Evolutionary conservation across 305 asterid genomes (phyloP).

Genomic region (Petunia hybrid): DNA sequence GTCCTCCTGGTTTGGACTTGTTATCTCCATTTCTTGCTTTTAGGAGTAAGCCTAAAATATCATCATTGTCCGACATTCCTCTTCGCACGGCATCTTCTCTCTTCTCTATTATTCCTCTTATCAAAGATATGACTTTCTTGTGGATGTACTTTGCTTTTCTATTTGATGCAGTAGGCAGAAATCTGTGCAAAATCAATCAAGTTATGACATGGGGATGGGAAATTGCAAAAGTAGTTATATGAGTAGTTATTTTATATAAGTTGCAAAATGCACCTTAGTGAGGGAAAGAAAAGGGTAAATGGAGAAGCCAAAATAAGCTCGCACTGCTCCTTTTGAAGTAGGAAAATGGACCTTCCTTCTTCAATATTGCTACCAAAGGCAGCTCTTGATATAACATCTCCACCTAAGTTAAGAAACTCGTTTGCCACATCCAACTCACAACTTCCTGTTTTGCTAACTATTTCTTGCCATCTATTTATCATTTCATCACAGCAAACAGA

Average conservation of each 20-base stretch:
- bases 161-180: conserved; percentile 15
- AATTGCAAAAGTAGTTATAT: not conserved
- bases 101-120: conserved; percentile 24
- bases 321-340: conserved; percentile 55
- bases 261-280: conserved; percentile 45
- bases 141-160: not conserved
- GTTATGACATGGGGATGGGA: not conserved
- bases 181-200: not conserved
- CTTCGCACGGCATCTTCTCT: not conserved
- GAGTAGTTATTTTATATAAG: too few relatives aligned
- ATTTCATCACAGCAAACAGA: conserved; percentile 35
- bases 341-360: conserved; percentile 46
- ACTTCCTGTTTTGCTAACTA: conserved; percentile 25
- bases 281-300: conserved; percentile 43
- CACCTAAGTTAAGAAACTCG: conserved; percentile 40
- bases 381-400: conserved; percentile 48
- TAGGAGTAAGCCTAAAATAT: conserved; percentile 26
- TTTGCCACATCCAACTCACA: conserved; percentile 41
- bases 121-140: not conserved
- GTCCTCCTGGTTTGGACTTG: conserved; percentile 7
- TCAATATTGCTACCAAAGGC: conserved; percentile 47
- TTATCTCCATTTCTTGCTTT: conserved; percentile 29
- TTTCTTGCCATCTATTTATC: conserved; percentile 39
- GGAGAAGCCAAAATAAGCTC: conserved; percentile 31
- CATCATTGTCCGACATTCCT: not conserved